Conservation (phyloP, 2,329 filamentous ascomycete species). For the Botrytis hyacinthi region DNA sequence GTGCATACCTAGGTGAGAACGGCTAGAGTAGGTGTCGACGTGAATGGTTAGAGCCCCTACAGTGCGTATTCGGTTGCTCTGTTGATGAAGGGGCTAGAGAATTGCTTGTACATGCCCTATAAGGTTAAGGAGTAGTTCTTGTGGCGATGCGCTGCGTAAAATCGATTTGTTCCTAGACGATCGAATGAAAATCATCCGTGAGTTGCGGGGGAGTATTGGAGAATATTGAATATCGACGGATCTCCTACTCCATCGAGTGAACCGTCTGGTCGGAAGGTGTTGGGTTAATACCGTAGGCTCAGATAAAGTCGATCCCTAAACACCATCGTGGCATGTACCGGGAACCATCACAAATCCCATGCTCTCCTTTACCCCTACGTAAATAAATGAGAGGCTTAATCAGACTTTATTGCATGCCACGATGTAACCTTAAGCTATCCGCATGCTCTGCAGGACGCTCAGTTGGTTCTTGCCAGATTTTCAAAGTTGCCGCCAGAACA, state of each 20-base stretch:
- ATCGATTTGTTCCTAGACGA: neutral
- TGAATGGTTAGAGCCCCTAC: neutral
- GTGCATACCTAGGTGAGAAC: neutral
- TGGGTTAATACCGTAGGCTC: neutral
- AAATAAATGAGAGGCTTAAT: neutral
- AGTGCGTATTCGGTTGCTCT: constrained; percentile 4
- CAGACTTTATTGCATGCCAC: neutral
- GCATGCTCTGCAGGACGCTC: neutral
- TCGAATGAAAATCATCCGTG: constrained; percentile 6
- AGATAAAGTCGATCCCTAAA: neutral
- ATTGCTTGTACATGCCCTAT: neutral
- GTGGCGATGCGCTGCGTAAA: neutral
- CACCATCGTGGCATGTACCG: neutral
- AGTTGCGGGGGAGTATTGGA: constrained; percentile 2
- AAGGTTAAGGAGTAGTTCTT: neutral
- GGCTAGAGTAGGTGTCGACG: neutral
- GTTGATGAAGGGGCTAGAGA: neutral
- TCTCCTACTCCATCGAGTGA: constrained; percentile 6
- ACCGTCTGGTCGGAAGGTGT: neutral
- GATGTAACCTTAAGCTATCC: neutral
- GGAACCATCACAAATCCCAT: neutral
- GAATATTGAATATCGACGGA: constrained; percentile 7
- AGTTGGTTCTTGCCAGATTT: neutral
- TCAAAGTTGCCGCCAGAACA: neutral
- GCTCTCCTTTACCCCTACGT: neutral